Conservation (phyloP, 2,329 filamentous ascomycete species). For the Chaetothyriales sp. region DNA sequence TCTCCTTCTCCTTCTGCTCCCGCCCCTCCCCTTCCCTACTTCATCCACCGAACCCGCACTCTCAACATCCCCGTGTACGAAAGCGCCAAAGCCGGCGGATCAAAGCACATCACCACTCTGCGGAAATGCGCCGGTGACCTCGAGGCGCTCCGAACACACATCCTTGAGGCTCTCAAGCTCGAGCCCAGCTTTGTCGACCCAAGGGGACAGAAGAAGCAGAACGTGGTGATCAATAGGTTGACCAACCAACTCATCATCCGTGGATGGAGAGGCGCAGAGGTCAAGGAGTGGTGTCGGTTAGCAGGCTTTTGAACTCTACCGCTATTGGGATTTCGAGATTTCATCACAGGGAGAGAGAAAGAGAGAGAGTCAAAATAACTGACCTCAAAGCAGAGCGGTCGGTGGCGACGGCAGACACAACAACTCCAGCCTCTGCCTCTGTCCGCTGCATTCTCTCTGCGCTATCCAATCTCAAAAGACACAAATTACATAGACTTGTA, state of each 20-base stretch:
- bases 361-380: neutral
- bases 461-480: too few relatives aligned
- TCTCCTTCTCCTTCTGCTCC: constrained; percentile 19
- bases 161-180: constrained; percentile 45
- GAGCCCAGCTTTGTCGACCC: constrained; percentile 28
- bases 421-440: neutral
- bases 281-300: constrained; percentile 16
- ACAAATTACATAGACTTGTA: too few relatives aligned
- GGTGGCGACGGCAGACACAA: neutral
- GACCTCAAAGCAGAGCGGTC: too few relatives aligned
- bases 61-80: constrained; percentile 66
- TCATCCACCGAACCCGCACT: constrained; percentile 54
- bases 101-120: constrained; percentile 56
- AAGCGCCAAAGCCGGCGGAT: constrained; percentile 58
- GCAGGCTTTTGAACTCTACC: constrained; percentile 22
- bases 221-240: constrained; percentile 39
- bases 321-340: neutral
- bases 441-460: too few relatives aligned
- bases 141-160: constrained; percentile 45
- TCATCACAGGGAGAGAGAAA: neutral
- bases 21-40: constrained; percentile 42
- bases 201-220: constrained; percentile 20
- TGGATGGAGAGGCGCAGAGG: constrained; percentile 32
- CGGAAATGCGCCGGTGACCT: constrained; percentile 67
- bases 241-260: constrained; percentile 64